These are phyloP conservation scores for Forsythia suspensa DNA, from an alignment of 257 asterid genomes.

Conservation along the genomic window DNA sequence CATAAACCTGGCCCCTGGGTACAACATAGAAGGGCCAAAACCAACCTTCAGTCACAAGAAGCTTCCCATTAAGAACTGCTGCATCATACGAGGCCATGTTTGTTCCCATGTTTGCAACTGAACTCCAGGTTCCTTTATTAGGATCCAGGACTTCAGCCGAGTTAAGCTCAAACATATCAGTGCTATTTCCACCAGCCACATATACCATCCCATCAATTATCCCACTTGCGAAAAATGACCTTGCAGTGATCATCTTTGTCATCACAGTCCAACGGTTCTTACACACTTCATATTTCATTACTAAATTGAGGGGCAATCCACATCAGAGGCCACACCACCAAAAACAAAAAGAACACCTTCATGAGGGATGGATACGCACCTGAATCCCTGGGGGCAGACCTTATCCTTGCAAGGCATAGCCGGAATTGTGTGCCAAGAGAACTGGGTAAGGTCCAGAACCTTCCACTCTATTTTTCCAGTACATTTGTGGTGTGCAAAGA, in stretches of 20 bases:
- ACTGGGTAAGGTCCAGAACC: constrained; percentile 66
- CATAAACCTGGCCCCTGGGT: constrained; percentile 90
- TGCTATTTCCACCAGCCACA: constrained; percentile 90
- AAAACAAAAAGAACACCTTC: constrained; percentile 79
- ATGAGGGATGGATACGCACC: constrained; percentile 74
- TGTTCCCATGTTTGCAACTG: constrained; percentile 68
- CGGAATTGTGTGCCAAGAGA: constrained; percentile 85
- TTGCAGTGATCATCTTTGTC: constrained; percentile 85
- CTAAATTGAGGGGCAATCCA: constrained; percentile 91
- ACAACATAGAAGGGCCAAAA: constrained; percentile 95
- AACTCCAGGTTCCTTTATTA: constrained; percentile 59
- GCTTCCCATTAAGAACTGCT: constrained; percentile 86
- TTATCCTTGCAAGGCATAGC: constrained; percentile 95
- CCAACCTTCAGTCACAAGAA: constrained; percentile 97
- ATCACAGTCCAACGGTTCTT: constrained; percentile 85
- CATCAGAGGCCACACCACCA: constrained; percentile 80
- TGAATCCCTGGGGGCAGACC: constrained; percentile 81
- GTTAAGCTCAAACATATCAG: constrained; percentile 76
- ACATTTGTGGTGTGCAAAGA: constrained; percentile 81
- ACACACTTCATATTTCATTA: constrained; percentile 72
- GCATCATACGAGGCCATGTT: constrained; percentile 81
- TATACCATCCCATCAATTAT: constrained; percentile 78
- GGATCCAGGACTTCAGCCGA: constrained; percentile 86
- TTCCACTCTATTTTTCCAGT: constrained; percentile 92
- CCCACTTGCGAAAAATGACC: constrained; percentile 88